Conservation (phyloP, 768 basidiomycete species). For the Lactarius akahatsu region DNA sequence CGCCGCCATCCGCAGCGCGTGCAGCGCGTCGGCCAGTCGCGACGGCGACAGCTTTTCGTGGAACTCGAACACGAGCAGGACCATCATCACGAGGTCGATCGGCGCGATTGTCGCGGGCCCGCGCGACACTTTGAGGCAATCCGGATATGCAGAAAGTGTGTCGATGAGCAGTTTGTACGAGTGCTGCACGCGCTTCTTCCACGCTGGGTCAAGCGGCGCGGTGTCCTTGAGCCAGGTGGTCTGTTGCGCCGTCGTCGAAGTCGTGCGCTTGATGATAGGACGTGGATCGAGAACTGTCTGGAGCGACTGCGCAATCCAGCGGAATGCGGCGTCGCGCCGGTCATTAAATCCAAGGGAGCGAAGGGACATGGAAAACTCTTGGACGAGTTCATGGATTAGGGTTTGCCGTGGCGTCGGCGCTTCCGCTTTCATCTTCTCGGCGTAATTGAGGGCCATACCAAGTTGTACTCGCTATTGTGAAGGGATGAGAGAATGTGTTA, state of each 20-base stretch:
- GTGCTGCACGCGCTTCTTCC: constrained; percentile 19
- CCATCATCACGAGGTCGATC: constrained; percentile 28
- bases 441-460: constrained; percentile 33
- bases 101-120: constrained; percentile 28
- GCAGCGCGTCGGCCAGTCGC: constrained; percentile 18
- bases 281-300: constrained; percentile 48
- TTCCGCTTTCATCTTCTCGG: constrained; percentile 35
- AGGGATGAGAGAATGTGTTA: not conserved
- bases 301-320: constrained; percentile 55
- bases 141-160: constrained; percentile 12
- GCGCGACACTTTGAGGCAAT: constrained; percentile 20
- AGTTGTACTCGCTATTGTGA: constrained; percentile 33
- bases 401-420: constrained; percentile 30
- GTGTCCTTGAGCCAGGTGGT: constrained; percentile 51
- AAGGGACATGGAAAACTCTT: constrained; percentile 21
- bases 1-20: constrained; percentile 20
- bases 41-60: constrained; percentile 9
- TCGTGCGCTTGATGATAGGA: constrained; percentile 33
- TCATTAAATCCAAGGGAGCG: constrained; percentile 51
- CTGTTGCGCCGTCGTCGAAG: constrained; percentile 40
- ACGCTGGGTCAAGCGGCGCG: constrained; percentile 6
- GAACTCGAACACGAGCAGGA: constrained; percentile 24
- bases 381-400: constrained; percentile 28
- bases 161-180: constrained; percentile 25
- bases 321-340: constrained; percentile 54